Percentiles rank a stretch among this genome's conserved stretches.
Conservation (phyloP, 2,329 filamentous ascomycete species). For the Periconia macrospinosa region DNA sequence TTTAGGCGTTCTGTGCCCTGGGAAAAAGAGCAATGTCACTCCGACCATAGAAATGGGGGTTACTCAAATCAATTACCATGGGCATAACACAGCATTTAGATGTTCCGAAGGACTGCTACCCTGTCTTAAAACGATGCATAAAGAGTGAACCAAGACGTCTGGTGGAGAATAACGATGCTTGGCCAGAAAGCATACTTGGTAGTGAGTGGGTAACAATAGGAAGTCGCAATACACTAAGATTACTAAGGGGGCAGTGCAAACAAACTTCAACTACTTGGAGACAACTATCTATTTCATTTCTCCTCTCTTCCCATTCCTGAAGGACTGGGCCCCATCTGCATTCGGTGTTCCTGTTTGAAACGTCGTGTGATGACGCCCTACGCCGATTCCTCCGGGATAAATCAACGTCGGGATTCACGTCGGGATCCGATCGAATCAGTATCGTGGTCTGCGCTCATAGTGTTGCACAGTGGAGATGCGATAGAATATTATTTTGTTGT, state of each 20-base stretch:
- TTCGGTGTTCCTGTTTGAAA: too few species aligned
- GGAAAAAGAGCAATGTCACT: background rate
- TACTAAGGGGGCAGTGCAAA: slow-evolving; percentile 33
- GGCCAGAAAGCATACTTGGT: too few species aligned
- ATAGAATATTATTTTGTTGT: background rate
- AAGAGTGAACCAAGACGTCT: too few species aligned
- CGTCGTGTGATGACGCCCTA: background rate
- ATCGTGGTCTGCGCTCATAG: background rate
- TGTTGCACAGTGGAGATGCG: background rate
- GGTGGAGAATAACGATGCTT: too few species aligned
- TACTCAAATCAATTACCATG: too few species aligned
- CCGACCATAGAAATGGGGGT: too few species aligned
- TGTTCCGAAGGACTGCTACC: background rate
- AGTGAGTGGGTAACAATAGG: too few species aligned
- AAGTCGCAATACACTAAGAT: slow-evolving; percentile 15
- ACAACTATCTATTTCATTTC: background rate
- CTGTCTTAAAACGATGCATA: too few species aligned
- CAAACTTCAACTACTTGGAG: too few species aligned
- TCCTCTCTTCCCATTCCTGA: background rate
- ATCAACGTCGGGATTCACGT: background rate
- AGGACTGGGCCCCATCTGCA: background rate
- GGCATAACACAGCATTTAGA: background rate
- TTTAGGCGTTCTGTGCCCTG: too few species aligned
- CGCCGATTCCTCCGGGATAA: background rate
- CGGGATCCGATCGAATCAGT: background rate